Base-by-base conservation (phyloP, 192 early-diverging fungal genomes). In the Dissophora ornata region DNA sequence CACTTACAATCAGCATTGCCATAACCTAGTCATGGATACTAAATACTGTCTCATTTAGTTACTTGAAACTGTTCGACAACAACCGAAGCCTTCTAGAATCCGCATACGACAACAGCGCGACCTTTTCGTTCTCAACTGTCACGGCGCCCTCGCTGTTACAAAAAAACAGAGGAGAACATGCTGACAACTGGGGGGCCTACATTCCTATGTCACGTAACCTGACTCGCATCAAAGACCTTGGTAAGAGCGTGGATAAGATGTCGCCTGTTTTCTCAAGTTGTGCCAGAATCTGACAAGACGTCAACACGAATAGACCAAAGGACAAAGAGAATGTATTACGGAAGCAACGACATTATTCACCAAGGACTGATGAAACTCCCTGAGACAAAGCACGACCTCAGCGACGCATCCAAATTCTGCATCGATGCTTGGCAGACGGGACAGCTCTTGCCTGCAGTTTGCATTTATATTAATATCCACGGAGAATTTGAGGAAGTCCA, bases 351-450 rank as follows among this genome's bases (percentile, higher is more conserved):
- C 16, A 71, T 80, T 25, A 47, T 80, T 9, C 32, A 67, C 8
- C 41, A 67, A 21, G 79, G 68, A 8, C 29, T 80, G 13, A 29
- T 57, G 21, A 36, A 42, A 7, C 47, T 85, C 16, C 84, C 84
- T 3, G 57, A 78, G 15, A 79, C 84, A 2, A 63, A 67, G 18
- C 84, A 85, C 45, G 78, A 81, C 22, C 47, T 83, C n/a, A 34
- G 60, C 15, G 71, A 66, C 6, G 78, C 65, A 22, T 70, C 78
- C 41, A 80, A 80, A 25, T 61, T 81, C 50, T 50, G 68, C n/a
- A 66, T 80, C 2, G 84, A 85, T 56, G 82, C 84, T n/a, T 85
- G 84, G 84, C 82, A 85, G 57, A 81, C 64, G 24, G 60, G 63
- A 6, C 62, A 68, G 11, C 67, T 73, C 4, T 46, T 70, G 25